Evolutionary conservation across 2,329 filamentous ascomycete genomes (phyloP).

Genomic region (Akanthomyces lecanii): DNA sequence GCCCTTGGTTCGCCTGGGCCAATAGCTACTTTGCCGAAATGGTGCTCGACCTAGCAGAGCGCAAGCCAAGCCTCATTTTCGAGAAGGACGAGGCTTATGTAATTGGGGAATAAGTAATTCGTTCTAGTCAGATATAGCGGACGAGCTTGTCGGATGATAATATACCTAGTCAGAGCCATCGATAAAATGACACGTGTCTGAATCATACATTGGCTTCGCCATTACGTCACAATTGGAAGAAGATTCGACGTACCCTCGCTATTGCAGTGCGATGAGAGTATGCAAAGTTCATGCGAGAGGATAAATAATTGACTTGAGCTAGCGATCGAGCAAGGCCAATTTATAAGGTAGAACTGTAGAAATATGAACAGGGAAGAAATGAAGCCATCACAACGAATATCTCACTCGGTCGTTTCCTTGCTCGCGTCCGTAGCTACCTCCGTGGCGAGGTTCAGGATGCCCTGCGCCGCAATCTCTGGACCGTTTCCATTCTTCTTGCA

Average conservation of each 20-base stretch:
- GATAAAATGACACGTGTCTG: no score
- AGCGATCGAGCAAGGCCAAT: neutral
- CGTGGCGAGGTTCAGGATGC: slow-evolving; percentile 13
- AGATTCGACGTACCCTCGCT: no score
- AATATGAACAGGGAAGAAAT: neutral
- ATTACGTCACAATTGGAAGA: no score
- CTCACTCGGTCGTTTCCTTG: neutral
- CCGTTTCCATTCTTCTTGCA: slow-evolving; percentile 19
- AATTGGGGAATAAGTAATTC: neutral
- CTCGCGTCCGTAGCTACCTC: neutral
- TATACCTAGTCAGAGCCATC: no score
- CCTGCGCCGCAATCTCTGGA: slow-evolving; percentile 27
- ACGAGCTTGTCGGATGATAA: no score
- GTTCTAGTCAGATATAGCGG: neutral
- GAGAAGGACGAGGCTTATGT: slow-evolving; percentile 25
- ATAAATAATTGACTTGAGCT: neutral
- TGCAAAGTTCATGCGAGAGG: neutral
- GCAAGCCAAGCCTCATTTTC: slow-evolving; percentile 72
- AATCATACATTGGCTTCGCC: no score
- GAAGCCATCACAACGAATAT: no score
- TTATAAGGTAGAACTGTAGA: neutral
- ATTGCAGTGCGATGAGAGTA: no score
- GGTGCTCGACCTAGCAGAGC: slow-evolving; percentile 67
- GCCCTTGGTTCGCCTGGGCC: slow-evolving; percentile 45
- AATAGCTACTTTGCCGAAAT: slow-evolving; percentile 42